A percentile compares a stretch with the other conserved stretches of the same genome.
These are phyloP conservation scores for Plantago major DNA, from an alignment of 257 asterid species.

Conservation along the genomic window DNA sequence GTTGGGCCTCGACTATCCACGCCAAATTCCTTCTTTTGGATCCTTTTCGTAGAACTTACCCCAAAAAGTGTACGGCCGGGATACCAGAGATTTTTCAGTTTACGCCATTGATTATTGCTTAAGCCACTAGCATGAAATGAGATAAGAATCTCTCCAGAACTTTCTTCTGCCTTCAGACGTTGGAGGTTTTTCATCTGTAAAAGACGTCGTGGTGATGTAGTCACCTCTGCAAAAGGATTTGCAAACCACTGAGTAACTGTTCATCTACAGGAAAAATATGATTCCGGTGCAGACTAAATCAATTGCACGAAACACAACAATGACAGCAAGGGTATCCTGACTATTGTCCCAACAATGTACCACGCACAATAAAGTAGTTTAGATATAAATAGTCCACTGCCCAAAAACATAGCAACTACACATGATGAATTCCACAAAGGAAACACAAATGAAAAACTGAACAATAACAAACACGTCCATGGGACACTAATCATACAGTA, in stretches of 20 bases:
- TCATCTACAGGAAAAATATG: background rate
- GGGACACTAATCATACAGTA: no score
- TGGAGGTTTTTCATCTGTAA: background rate
- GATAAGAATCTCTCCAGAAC: background rate
- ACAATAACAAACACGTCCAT: no score
- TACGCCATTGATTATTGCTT: background rate
- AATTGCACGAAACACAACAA: no score
- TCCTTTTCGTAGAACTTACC: no score
- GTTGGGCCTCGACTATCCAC: background rate
- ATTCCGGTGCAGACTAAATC: no score
- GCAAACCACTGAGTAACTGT: background rate
- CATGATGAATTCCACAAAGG: no score
- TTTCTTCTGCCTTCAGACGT: background rate
- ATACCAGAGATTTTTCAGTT: background rate
- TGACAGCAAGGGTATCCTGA: no score
- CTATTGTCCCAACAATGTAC: no score
- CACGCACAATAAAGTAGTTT: no score
- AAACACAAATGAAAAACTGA: no score
- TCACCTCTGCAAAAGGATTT: slow-evolving; percentile 11
- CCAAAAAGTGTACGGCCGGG: background rate
- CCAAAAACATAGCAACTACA: no score
- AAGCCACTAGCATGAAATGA: slow-evolving; percentile 5
- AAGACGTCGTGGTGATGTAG: slow-evolving; percentile 11
- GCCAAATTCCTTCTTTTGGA: background rate
- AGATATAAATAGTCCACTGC: no score